Base-by-base conservation (phyloP, 352 stramenopile species). In the Blastocystis sp. region DNA sequence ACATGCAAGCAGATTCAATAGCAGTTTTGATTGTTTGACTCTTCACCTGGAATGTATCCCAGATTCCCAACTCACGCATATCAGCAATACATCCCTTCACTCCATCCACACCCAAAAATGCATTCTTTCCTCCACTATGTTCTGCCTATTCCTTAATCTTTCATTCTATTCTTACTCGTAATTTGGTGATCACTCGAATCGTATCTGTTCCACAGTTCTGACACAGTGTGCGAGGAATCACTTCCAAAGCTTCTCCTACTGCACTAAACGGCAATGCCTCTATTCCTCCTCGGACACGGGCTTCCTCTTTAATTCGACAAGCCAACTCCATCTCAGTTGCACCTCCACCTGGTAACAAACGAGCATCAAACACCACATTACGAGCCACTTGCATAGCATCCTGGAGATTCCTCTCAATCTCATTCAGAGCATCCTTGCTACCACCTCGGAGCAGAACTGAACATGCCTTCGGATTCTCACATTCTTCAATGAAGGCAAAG, bases 11-110 rank as follows among this genome's bases (percentile, higher is more conserved):
- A 16, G 54, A 88, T 74, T 99, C 97, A 87, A 99, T 95, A 16
- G 96, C 95, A 52, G 96, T 99, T 92, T 99, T 99, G 91, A 99
- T 98, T 32, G 96, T 98, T 93, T 99, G 96, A 59, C 96, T 97
- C 91, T 99, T 99, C 86, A 99, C 96, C 90, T 95, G 92, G 90
- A 97, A 98, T n/a, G 96, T 95, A 89, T 99, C 97, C 95, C 95
- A 99, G 86, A 99, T 95, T 66, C 94, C 95, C 71, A 98, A 92
- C 83, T 97, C 91, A 88, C 94, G 92, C 91, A 98, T 98, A 90
- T 95, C 91, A 1, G 94, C 96, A 77, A 99, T 91, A 71, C n/a
- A 94, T 81, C 93, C 93, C 58, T 91, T 93, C 58, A 95, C 92
- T 57, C 93, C 93, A 87, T 95, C 92, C 27, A 95, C 89, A 46